These are phyloP conservation scores for Diaporthe citri DNA, from an alignment of 2,329 filamentous ascomycete species.

Conservation along the genomic window DNA sequence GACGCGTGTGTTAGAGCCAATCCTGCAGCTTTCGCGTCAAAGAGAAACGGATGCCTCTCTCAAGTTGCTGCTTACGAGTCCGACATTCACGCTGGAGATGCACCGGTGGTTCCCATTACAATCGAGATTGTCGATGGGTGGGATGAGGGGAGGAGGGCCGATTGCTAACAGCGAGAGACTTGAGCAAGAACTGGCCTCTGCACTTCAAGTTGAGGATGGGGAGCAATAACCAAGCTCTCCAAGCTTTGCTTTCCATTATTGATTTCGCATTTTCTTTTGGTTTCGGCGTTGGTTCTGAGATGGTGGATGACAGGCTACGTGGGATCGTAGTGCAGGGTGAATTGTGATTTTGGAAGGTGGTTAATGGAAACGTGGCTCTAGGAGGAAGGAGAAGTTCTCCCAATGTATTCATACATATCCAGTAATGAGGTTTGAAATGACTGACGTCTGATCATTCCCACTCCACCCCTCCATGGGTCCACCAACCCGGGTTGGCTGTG, in stretches of 20 bases:
- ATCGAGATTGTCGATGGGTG: not conserved
- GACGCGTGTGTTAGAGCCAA: not conserved
- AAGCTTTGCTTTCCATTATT: not conserved
- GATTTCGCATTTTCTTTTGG: no score
- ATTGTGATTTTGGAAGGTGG: no score
- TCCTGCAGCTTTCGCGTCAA: not conserved
- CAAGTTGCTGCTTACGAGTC: conserved; percentile 26
- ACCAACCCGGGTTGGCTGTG: not conserved
- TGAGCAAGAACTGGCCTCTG: no score
- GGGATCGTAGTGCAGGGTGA: no score
- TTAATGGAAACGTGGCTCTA: no score
- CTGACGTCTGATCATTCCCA: not conserved
- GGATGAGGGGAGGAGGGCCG: not conserved
- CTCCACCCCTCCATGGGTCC: not conserved
- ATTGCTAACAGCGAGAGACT: no score
- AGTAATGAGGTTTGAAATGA: not conserved
- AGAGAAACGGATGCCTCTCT: not conserved
- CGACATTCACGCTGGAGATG: not conserved
- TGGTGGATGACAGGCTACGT: not conserved
- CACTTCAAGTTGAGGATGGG: no score
- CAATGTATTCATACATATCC: not conserved
- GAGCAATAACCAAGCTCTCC: no score
- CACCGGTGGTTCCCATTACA: not conserved
- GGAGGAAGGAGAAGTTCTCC: no score
- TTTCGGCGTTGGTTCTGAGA: not conserved